Evolutionary conservation across 129 eudicot species (phyloP).

Genomic region (Arctium minus): DNA sequence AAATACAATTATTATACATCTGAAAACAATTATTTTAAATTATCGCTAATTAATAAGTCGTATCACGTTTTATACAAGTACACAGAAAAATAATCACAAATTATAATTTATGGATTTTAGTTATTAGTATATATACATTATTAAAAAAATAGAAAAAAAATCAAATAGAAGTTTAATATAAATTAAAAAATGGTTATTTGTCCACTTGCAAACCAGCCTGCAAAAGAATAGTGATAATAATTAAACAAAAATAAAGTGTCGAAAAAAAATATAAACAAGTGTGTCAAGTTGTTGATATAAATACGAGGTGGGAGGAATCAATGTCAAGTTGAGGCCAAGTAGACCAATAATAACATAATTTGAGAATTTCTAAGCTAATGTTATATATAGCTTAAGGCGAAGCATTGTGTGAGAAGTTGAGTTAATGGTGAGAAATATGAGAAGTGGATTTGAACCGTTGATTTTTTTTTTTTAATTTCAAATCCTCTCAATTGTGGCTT

Average conservation of each 20-base stretch:
- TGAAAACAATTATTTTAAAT: not conserved
- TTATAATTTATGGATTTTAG: not conserved
- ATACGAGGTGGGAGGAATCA: conserved; percentile 26
- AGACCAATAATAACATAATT: not conserved
- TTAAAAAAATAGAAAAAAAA: not conserved
- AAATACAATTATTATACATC: not conserved
- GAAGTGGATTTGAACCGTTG: too few relatives aligned
- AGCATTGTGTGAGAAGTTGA: too few relatives aligned
- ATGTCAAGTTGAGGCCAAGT: conserved; percentile 23
- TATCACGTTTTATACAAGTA: not conserved
- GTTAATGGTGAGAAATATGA: too few relatives aligned
- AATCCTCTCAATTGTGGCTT: too few relatives aligned
- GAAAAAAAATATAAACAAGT: not conserved
- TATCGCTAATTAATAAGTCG: not conserved
- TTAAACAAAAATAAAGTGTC: not conserved
- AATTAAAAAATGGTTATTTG: conserved; percentile 19
- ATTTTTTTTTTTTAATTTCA: too few relatives aligned
- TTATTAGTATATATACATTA: not conserved
- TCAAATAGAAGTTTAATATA: conserved; percentile 4
- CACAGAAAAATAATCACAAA: not conserved
- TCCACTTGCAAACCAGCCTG: conserved; percentile 43
- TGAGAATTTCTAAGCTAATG: too few relatives aligned
- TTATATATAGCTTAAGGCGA: too few relatives aligned
- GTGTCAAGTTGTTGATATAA: conserved; percentile 20
- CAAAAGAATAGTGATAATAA: not conserved